Percentiles rank a stretch among this genome's conserved stretches.
These are phyloP conservation scores for Penicillium daleae DNA, from an alignment of 495 filamentous ascomycete genomes.

Conservation along the genomic window DNA sequence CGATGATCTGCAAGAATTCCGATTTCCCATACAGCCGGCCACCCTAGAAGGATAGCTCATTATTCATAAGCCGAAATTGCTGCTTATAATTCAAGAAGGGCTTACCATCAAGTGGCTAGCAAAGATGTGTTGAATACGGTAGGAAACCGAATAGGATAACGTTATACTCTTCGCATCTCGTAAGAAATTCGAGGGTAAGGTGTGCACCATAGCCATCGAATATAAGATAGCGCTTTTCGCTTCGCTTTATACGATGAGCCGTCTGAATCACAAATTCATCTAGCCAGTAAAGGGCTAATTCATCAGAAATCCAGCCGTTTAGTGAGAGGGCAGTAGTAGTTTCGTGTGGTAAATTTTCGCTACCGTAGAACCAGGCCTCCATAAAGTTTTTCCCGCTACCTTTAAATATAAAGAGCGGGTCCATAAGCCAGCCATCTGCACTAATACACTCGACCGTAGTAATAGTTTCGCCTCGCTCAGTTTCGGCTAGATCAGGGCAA, in stretches of 20 bases:
- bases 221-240: neutral
- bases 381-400: neutral
- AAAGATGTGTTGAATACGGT: neutral
- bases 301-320: conserved; percentile 4
- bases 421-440: conserved; percentile 3
- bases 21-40: neutral
- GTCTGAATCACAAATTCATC: neutral
- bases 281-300: neutral
- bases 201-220: neutral
- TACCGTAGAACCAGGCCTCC: neutral
- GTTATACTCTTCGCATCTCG: neutral
- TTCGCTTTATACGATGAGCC: neutral
- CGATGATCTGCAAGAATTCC: neutral
- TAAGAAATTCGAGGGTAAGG: neutral
- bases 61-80: neutral
- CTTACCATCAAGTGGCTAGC: neutral
- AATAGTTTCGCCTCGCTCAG: conserved; percentile 4
- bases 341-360: neutral
- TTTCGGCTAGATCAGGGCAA: conserved; percentile 1
- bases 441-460: conserved; percentile 4
- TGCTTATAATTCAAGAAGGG: conserved; percentile 1
- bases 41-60: neutral
- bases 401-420: conserved; percentile 4
- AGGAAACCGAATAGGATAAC: neutral
- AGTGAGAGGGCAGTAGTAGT: neutral